phyloP scores from a whole-genome alignment of 768 basidiomycete genomes.

The Lactifluus pinguis region DNA sequence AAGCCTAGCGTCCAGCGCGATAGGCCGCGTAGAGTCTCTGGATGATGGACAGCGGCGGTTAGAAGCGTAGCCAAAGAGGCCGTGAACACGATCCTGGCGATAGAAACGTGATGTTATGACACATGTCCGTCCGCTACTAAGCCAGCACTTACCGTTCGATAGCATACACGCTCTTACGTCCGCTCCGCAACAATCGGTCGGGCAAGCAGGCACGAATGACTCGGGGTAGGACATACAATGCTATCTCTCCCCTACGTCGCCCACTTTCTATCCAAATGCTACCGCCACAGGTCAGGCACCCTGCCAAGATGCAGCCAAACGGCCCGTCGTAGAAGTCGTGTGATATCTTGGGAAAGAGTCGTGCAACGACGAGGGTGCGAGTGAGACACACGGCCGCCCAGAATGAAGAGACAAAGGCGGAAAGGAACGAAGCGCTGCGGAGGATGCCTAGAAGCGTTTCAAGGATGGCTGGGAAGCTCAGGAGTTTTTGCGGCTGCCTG shows the following conservation, averaged over 20 bases:
- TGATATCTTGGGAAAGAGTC: constrained; percentile 54
- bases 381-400: constrained; percentile 65
- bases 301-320: constrained; percentile 54
- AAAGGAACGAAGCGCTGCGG: constrained; percentile 64
- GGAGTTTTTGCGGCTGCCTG: constrained; percentile 44
- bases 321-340: constrained; percentile 80
- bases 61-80: constrained; percentile 58
- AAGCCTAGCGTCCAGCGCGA: constrained; percentile 66
- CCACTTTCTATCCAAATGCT: constrained; percentile 77
- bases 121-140: neutral
- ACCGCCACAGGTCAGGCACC: constrained; percentile 59
- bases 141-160: constrained; percentile 44
- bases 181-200: constrained; percentile 40
- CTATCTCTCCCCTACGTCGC: constrained; percentile 65
- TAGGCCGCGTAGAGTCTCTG: constrained; percentile 60
- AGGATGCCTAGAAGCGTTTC: constrained; percentile 39
- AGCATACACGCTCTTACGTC: constrained; percentile 31
- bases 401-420: constrained; percentile 59
- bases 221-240: constrained; percentile 66
- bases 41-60: constrained; percentile 52
- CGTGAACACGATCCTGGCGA: constrained; percentile 46
- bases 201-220: constrained; percentile 60
- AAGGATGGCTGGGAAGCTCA: constrained; percentile 35
- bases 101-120: neutral
- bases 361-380: constrained; percentile 56